These are phyloP conservation scores for Salix arbutifolia DNA, from an alignment of 345 rosid genomes.

Conservation along the genomic window DNA sequence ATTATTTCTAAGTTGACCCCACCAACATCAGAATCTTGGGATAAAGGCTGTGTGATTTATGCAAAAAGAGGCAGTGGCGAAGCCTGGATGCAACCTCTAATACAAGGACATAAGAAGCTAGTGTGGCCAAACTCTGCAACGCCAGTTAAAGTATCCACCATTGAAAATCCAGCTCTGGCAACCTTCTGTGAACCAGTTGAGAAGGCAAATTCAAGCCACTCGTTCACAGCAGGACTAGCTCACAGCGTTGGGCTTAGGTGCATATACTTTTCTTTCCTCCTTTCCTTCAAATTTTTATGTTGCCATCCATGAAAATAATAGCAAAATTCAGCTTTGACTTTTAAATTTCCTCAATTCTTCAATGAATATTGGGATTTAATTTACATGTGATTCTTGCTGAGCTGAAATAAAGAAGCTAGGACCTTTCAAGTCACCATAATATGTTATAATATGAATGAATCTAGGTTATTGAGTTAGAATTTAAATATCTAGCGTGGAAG, in stretches of 20 bases:
- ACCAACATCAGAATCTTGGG: constrained; percentile 44
- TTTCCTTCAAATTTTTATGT: neutral
- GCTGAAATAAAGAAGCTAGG: neutral
- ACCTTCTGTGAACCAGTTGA: constrained; percentile 61
- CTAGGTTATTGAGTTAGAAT: neutral
- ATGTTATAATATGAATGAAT: neutral
- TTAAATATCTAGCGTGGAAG: neutral
- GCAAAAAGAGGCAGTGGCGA: constrained; percentile 41
- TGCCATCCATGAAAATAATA: neutral
- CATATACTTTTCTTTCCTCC: neutral
- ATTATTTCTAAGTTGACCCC: constrained; percentile 48
- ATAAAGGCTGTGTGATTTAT: constrained; percentile 49
- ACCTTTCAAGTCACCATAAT: neutral
- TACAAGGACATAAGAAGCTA: constrained; percentile 26
- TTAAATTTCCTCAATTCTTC: neutral
- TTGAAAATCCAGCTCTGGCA: constrained; percentile 50
- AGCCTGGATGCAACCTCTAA: constrained; percentile 54
- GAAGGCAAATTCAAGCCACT: constrained; percentile 50
- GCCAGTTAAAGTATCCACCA: constrained; percentile 36
- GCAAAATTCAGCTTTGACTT: neutral
- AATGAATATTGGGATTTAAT: neutral
- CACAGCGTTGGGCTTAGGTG: constrained; percentile 53
- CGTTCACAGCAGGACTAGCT: constrained; percentile 59
- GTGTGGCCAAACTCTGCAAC: constrained; percentile 45
- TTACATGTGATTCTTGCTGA: neutral